These are phyloP conservation scores for Boletus huronensis DNA, from an alignment of 768 basidiomycete species.

Conservation along the genomic window DNA sequence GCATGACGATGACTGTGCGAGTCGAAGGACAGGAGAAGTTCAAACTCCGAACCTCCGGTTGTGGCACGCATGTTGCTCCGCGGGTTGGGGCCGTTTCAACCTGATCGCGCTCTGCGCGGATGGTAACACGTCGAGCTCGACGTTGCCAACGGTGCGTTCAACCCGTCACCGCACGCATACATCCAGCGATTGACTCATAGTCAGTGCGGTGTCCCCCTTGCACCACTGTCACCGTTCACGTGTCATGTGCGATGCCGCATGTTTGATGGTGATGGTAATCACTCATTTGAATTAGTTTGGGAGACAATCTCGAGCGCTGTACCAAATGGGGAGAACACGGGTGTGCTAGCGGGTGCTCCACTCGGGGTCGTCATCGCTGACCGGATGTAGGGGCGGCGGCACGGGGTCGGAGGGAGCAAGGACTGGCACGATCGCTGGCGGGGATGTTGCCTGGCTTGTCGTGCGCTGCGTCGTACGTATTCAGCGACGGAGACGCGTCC, in stretches of 20 bases:
- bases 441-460: background rate
- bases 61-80: conserved; percentile 22
- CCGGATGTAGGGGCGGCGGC: background rate
- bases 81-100: background rate
- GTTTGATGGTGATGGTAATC: conserved; percentile 2
- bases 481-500: conserved; percentile 6
- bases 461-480: background rate
- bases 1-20: conserved; percentile 34
- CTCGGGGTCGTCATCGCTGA: background rate
- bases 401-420: background rate
- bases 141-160: conserved; percentile 4
- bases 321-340: conserved; percentile 15
- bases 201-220: background rate
- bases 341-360: conserved; percentile 3
- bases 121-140: background rate
- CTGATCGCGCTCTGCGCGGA: background rate
- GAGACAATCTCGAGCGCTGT: background rate
- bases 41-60: conserved; percentile 29
- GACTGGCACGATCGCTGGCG: background rate
- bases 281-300: conserved; percentile 14
- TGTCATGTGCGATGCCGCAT: conserved; percentile 9
- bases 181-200: background rate
- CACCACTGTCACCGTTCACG: conserved; percentile 8
- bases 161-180: conserved; percentile 3
- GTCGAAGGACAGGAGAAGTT: conserved; percentile 29